phyloP scores from a whole-genome alignment of 495 filamentous ascomycete genomes.

The Penicillium parvum region DNA sequence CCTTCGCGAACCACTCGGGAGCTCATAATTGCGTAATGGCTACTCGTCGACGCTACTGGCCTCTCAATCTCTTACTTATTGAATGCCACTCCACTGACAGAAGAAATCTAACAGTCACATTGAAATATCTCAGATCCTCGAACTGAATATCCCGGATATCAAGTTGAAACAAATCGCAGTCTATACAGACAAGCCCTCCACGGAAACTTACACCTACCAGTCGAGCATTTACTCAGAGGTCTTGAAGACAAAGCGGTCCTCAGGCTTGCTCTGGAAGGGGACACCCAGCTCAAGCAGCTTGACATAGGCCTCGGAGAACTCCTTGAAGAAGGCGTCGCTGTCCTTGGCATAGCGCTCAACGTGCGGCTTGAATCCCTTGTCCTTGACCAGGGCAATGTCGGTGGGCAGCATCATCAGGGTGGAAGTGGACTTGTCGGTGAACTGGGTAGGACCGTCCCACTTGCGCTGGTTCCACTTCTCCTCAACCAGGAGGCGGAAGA shows the following conservation, averaged over 20 bases:
- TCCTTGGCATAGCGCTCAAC: conserved; percentile 92
- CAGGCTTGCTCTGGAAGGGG: conserved; percentile 69
- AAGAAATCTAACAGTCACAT: conserved; percentile 7
- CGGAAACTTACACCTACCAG: background rate
- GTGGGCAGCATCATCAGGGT: conserved; percentile 96
- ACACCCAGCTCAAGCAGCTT: conserved; percentile 95
- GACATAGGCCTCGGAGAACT: conserved; percentile 72
- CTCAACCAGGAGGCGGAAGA: conserved; percentile 76
- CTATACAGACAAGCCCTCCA: conserved; percentile 3
- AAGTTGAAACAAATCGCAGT: conserved; percentile 16
- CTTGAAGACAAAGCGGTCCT: conserved; percentile 73
- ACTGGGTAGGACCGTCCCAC: conserved; percentile 89
- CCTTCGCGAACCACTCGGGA: too few species aligned
- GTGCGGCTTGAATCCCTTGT: conserved; percentile 79
- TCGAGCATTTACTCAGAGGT: conserved; percentile 43
- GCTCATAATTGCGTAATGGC: background rate
- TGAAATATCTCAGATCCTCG: conserved; percentile 10
- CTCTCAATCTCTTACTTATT: too few species aligned
- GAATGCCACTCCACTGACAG: background rate
- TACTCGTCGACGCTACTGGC: too few species aligned
- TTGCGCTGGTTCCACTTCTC: conserved; percentile 93
- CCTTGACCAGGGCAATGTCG: conserved; percentile 82
- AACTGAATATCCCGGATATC: conserved; percentile 32
- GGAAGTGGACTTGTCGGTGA: conserved; percentile 78
- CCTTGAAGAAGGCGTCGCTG: conserved; percentile 87